Percentiles rank a stretch among this genome's conserved stretches.
Conservation (phyloP, 495 filamentous ascomycete genomes). For the Penicillium diatomitis region DNA sequence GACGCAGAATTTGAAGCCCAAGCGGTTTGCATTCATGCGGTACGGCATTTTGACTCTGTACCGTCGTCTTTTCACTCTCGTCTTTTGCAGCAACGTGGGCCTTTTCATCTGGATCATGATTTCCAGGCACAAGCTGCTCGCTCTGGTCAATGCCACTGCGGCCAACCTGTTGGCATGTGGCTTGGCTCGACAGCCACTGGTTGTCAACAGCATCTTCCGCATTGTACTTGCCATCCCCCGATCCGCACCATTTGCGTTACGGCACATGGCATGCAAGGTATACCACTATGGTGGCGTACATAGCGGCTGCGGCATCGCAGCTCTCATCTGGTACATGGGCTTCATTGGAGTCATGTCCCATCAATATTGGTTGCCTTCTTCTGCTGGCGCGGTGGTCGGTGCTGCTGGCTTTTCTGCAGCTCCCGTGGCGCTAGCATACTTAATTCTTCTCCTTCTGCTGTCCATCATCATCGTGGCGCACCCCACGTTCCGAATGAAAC, state of each 20-base stretch:
- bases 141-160: constrained; percentile 40
- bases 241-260: constrained; percentile 52
- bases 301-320: constrained; percentile 58
- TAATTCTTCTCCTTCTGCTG: constrained; percentile 32
- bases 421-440: constrained; percentile 28
- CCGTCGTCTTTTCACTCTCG: constrained; percentile 44
- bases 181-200: constrained; percentile 63
- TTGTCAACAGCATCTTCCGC: constrained; percentile 63
- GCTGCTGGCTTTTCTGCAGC: constrained; percentile 18
- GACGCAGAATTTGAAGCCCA: constrained; percentile 18
- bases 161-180: constrained; percentile 45
- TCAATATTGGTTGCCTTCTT: constrained; percentile 23
- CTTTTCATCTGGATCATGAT: constrained; percentile 37
- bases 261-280: constrained; percentile 58
- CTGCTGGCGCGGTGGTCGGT: constrained; percentile 6
- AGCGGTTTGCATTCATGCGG: constrained; percentile 20
- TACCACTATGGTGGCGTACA: constrained; percentile 75
- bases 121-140: constrained; percentile 25
- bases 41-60: constrained; percentile 37
- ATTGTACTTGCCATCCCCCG: constrained; percentile 50
- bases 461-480: constrained; percentile 35
- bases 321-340: constrained; percentile 61
- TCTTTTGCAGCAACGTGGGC: constrained; percentile 43
- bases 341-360: constrained; percentile 43
- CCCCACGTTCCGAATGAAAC: constrained; percentile 35